Evolutionary conservation across 73 alveolate genomes (phyloP).

Genomic region (Halteria grandinella): DNA sequence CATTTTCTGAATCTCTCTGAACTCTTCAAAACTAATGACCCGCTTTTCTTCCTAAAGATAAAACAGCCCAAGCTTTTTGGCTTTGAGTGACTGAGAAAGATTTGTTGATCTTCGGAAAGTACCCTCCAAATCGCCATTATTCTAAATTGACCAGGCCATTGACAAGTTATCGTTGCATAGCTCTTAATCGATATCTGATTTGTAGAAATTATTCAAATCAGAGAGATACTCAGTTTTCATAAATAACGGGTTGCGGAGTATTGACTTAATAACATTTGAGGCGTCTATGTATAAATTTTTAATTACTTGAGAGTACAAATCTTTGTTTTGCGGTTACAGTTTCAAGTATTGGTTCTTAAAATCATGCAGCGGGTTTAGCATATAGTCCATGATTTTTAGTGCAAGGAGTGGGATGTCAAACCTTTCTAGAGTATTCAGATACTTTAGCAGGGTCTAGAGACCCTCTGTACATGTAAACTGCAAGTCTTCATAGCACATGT

Average conservation of each 20-base stretch:
- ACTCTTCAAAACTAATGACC: conserved; percentile 32
- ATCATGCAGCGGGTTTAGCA: conserved; percentile 21
- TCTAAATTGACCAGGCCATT: conserved; percentile 32
- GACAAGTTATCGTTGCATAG: conserved; percentile 45
- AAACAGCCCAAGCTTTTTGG: neutral
- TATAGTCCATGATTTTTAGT: conserved; percentile 15
- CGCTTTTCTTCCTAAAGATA: conserved; percentile 15
- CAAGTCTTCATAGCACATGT: conserved; percentile 50
- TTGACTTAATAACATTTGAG: conserved; percentile 12
- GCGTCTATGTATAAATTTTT: neutral
- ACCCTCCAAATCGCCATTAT: conserved; percentile 5
- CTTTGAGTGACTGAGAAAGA: neutral
- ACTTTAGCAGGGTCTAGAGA: neutral
- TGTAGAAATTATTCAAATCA: conserved; percentile 29
- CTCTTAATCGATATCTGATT: conserved; percentile 40
- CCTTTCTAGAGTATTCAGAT: conserved; percentile 15
- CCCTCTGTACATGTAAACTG: conserved; percentile 1
- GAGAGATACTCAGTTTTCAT: conserved; percentile 15
- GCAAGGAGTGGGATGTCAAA: conserved; percentile 29
- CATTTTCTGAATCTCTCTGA: conserved; percentile 21
- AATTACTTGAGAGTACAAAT: neutral
- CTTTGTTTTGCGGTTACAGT: neutral
- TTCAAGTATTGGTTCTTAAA: conserved; percentile 33
- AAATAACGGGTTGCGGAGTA: conserved; percentile 4
- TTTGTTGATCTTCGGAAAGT: neutral